Evolutionary conservation across 2,329 filamentous ascomycete species (phyloP), one percentile per base, ranked within the genome.

Genomic region (Beauveria rudraprayagi): DNA sequence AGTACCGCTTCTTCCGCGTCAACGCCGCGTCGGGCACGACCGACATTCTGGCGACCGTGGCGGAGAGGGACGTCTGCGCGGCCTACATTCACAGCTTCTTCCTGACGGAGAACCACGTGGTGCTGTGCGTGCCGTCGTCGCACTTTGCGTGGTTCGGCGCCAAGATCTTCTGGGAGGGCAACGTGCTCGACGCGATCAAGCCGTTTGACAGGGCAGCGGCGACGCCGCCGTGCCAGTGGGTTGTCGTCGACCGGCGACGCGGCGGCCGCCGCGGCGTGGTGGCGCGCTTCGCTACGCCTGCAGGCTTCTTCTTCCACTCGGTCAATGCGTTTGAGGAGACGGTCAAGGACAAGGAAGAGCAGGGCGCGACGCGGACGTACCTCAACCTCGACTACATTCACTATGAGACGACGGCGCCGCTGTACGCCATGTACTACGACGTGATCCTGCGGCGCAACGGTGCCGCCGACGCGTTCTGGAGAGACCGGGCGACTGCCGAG

Each of bases 71-170:
- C 37, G 30, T 60, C 14, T 8, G 16, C 26, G 74, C 85, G 0
- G 84, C 87, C 1, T 92, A 91, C 67, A 80, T 92, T 14, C 89
- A 92, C 73, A 90, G 87, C 1, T 78, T 91, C 63, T 88, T 89
- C 65, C 71, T 92, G 30, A 86, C 87, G 0, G 73, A 81, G 17
- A 80, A 83, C 65, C 88, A 85, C 67, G 82, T 90, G 7, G 72
- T 92, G 1, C 75, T 92, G 6, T 89, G 86, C 68, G 74, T 92
- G 0, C 90, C 87, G 73, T 83, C 83, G 34, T 78, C 85, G 1
- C 82, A 85, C 66, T 76, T 84, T 43, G 77, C 75, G 5, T 73
- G 71, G 55, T 73, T 72, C 17, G 88, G 87, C 0, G 62, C 83
- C 2, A 77, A 76, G 10, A 76, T 89, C 7, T 70, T 86, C 0